Evolutionary conservation across 768 basidiomycete genomes (phyloP).

Genomic region (Termitomyces heimii): DNA sequence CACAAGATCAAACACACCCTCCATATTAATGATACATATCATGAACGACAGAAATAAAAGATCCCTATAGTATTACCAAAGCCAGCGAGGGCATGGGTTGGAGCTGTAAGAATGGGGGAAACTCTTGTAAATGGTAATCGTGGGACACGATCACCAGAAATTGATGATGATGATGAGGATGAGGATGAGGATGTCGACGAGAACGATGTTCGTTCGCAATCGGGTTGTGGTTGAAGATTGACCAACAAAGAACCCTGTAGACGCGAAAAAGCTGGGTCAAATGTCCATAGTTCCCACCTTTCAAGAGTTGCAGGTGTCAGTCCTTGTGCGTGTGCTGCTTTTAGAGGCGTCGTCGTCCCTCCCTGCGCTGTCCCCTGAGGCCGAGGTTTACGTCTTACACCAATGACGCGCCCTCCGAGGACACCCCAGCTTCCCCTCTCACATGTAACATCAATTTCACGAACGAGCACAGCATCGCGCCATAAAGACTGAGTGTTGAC

Average conservation of each 20-base stretch:
- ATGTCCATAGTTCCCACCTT: slow-evolving; percentile 81
- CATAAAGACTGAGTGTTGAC: slow-evolving; percentile 41
- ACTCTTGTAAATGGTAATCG: slow-evolving; percentile 80
- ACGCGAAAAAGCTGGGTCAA: slow-evolving; percentile 48
- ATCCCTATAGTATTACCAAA: slow-evolving; percentile 76
- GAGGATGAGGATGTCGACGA: slow-evolving; percentile 14
- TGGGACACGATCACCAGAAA: slow-evolving; percentile 28
- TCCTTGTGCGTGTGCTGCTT: slow-evolving; percentile 27
- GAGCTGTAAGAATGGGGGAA: slow-evolving; percentile 46
- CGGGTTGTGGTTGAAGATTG: slow-evolving; percentile 28
- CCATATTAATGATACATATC: neutral
- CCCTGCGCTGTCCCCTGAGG: slow-evolving; percentile 25
- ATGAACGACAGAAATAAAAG: slow-evolving; percentile 31
- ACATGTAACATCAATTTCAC: slow-evolving; percentile 50
- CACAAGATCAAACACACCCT: neutral
- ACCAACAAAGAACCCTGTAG: slow-evolving; percentile 49
- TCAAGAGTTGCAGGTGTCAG: slow-evolving; percentile 63
- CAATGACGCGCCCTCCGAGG: slow-evolving; percentile 49
- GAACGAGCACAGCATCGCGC: slow-evolving; percentile 50
- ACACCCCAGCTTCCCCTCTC: slow-evolving; percentile 82
- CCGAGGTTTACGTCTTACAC: slow-evolving; percentile 64
- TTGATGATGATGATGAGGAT: slow-evolving; percentile 14
- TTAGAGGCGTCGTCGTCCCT: slow-evolving; percentile 6
- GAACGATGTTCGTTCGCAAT: slow-evolving; percentile 15
- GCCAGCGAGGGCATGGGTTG: slow-evolving; percentile 56